These are phyloP conservation scores for Amoeboaphelidium protococcarum DNA, from an alignment of 371 early-diverging fungal species.

Conservation along the genomic window DNA sequence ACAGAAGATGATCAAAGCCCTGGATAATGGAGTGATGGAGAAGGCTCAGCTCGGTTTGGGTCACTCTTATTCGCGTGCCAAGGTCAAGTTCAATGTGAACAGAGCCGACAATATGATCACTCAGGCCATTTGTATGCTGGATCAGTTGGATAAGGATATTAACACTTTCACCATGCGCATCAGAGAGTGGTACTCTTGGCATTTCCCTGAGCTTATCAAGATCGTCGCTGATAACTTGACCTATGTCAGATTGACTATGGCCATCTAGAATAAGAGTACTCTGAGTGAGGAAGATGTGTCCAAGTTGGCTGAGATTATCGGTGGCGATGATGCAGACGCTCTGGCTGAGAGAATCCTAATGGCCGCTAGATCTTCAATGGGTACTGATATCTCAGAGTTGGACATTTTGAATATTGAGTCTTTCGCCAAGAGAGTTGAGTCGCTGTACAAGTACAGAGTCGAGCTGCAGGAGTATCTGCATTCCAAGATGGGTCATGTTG, in stretches of 20 bases:
- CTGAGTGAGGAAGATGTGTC: slow-evolving; percentile 45
- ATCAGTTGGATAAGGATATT: slow-evolving; percentile 82
- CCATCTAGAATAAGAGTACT: slow-evolving; percentile 67
- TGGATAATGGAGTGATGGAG: slow-evolving; percentile 70
- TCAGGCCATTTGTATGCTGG: slow-evolving; percentile 62
- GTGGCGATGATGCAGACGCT: too few species aligned
- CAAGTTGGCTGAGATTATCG: slow-evolving; percentile 26
- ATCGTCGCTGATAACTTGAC: slow-evolving; percentile 71
- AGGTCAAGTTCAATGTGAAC: slow-evolving; percentile 27
- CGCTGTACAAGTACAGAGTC: slow-evolving; percentile 73
- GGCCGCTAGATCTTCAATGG: slow-evolving; percentile 87
- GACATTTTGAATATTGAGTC: slow-evolving; percentile 81
- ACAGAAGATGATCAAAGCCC: slow-evolving; percentile 57
- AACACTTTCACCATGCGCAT: slow-evolving; percentile 76
- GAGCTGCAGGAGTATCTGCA: slow-evolving; percentile 66
- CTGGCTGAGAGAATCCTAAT: slow-evolving; percentile 52
- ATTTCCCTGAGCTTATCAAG: slow-evolving; percentile 92
- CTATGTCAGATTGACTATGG: slow-evolving; percentile 60
- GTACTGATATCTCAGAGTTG: slow-evolving; percentile 60
- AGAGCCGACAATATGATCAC: slow-evolving; percentile 75
- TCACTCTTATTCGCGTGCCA: slow-evolving; percentile 75
- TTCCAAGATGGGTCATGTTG: slow-evolving; percentile 82
- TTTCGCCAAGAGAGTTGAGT: slow-evolving; percentile 77
- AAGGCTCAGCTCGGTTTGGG: slow-evolving; percentile 88
- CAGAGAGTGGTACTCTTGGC: slow-evolving; percentile 95